Percentiles rank a stretch among this genome's conserved stretches.
Evolutionary conservation across 2,329 filamentous ascomycete species (phyloP).

Genomic region (Leptographium radiaticola): DNA sequence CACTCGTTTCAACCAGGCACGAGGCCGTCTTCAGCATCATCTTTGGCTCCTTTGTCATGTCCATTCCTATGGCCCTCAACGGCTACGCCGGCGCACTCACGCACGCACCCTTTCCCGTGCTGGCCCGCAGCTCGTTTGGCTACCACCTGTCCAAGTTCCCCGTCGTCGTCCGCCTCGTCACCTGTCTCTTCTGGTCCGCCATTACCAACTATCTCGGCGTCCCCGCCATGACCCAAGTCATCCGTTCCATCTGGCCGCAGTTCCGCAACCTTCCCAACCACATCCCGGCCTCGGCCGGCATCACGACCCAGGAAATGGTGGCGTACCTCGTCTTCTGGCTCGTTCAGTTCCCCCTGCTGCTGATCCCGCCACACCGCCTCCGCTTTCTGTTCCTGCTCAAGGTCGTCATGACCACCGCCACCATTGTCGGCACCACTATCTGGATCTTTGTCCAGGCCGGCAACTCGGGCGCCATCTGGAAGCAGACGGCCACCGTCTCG

Average conservation of each 20-base stretch:
- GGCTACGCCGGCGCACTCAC: constrained; percentile 29
- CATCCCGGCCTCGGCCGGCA: constrained; percentile 27
- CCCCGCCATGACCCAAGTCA: constrained; percentile 18
- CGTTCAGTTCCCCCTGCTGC: constrained; percentile 32
- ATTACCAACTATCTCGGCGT: constrained; percentile 21
- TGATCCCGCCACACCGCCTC: constrained; percentile 36
- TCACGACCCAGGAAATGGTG: constrained; percentile 35
- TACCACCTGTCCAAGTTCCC: constrained; percentile 17
- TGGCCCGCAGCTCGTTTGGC: constrained; percentile 17
- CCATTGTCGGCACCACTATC: constrained; percentile 32
- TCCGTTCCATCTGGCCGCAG: constrained; percentile 26
- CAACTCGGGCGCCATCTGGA: constrained; percentile 2
- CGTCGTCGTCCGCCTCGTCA: constrained; percentile 18
- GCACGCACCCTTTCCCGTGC: constrained; percentile 29
- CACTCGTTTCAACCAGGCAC: constrained; percentile 26
- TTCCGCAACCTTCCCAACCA: constrained; percentile 27
- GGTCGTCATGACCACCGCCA: constrained; percentile 1
- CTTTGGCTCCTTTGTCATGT: constrained; percentile 34
- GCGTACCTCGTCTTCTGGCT: constrained; percentile 39
- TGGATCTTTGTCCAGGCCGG: constrained; percentile 60
- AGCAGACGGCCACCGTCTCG: background rate
- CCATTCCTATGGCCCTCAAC: constrained; percentile 34
- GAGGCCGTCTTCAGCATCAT: constrained; percentile 36
- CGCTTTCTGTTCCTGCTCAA: constrained; percentile 32
- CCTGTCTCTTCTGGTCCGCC: constrained; percentile 21